A percentile compares a stretch with the other conserved stretches of the same genome.
These are phyloP conservation scores for Zalerion maritima DNA, from an alignment of 495 filamentous ascomycete genomes.

Conservation along the genomic window DNA sequence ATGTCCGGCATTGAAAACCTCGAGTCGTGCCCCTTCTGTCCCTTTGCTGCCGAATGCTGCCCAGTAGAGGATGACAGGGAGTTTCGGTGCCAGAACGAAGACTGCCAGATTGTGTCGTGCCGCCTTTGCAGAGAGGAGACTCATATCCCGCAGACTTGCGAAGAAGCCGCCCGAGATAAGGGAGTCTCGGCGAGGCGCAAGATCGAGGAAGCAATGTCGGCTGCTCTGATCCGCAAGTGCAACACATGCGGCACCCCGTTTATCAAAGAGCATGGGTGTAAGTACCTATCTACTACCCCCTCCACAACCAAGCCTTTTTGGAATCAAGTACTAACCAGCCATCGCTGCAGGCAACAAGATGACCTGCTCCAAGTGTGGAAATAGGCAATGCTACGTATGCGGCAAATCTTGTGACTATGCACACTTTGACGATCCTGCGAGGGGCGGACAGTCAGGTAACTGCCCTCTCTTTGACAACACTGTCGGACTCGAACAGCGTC, in stretches of 20 bases:
- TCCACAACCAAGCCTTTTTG: no score
- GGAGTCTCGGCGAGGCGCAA: slow-evolving; percentile 41
- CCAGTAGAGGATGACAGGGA: slow-evolving; percentile 58
- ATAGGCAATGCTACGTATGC: slow-evolving; percentile 62
- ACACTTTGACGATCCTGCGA: slow-evolving; percentile 33
- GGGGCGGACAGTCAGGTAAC: slow-evolving; percentile 31
- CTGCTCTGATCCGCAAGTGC: slow-evolving; percentile 63
- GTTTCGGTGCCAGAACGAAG: slow-evolving; percentile 54
- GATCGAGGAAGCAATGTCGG: slow-evolving; percentile 75
- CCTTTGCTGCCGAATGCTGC: slow-evolving; percentile 55
- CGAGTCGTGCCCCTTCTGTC: slow-evolving; percentile 67
- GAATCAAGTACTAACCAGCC: no score
- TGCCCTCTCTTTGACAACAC: slow-evolving; percentile 55
- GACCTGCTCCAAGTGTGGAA: slow-evolving; percentile 45
- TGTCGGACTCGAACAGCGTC: slow-evolving; percentile 41
- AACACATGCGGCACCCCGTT: slow-evolving; percentile 48
- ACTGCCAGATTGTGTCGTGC: slow-evolving; percentile 55
- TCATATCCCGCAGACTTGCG: slow-evolving; percentile 62
- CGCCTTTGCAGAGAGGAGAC: slow-evolving; percentile 56
- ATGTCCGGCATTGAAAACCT: slow-evolving; percentile 51
- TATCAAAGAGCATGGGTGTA: slow-evolving; percentile 67
- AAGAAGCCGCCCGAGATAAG: slow-evolving; percentile 48
- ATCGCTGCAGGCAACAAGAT: no score
- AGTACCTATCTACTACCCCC: no score
- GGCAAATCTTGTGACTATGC: slow-evolving; percentile 38